These are phyloP conservation scores for Psilocybe cubensis DNA, from an alignment of 768 basidiomycete species.

Conservation along the genomic window DNA sequence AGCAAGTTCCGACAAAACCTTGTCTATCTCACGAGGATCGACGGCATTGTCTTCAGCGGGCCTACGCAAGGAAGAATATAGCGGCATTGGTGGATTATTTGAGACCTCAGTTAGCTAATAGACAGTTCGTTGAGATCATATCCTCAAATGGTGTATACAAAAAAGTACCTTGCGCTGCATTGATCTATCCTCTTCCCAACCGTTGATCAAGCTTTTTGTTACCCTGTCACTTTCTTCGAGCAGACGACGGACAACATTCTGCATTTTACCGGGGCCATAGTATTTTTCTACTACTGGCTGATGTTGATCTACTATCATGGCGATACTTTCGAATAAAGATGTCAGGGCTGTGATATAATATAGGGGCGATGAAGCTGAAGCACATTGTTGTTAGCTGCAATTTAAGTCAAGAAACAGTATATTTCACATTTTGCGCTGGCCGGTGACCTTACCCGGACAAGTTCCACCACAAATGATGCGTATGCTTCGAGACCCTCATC, in stretches of 20 bases:
- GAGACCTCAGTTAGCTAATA: conserved; percentile 51
- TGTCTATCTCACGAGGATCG: conserved; percentile 92
- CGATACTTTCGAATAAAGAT: conserved; percentile 92
- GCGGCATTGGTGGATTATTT: conserved; percentile 40
- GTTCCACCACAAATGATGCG: conserved; percentile 89
- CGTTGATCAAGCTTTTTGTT: conserved; percentile 69
- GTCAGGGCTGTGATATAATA: conserved; percentile 93
- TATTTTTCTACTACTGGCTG: conserved; percentile 98
- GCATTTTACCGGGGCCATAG: conserved; percentile 91
- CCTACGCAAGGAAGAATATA: conserved; percentile 34
- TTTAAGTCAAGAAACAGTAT: not conserved
- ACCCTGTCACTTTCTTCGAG: conserved; percentile 89
- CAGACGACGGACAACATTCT: conserved; percentile 70
- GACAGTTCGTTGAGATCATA: not conserved
- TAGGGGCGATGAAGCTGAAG: conserved; percentile 83
- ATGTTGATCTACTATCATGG: conserved; percentile 96
- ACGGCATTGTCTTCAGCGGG: conserved; percentile 56
- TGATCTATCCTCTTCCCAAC: conserved; percentile 91
- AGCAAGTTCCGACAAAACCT: conserved; percentile 83
- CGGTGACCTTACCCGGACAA: conserved; percentile 80
- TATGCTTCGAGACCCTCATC: conserved; percentile 90
- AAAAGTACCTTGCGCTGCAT: conserved; percentile 73
- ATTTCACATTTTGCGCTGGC: conserved; percentile 78
- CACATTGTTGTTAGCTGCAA: conserved; percentile 5
- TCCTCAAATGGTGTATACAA: not conserved